A percentile compares a stretch with the other conserved stretches of the same genome.
Evolutionary conservation across 1,284 basidiomycete genomes (phyloP).

Genomic region (Microbotryum silenes-acaulis): DNA sequence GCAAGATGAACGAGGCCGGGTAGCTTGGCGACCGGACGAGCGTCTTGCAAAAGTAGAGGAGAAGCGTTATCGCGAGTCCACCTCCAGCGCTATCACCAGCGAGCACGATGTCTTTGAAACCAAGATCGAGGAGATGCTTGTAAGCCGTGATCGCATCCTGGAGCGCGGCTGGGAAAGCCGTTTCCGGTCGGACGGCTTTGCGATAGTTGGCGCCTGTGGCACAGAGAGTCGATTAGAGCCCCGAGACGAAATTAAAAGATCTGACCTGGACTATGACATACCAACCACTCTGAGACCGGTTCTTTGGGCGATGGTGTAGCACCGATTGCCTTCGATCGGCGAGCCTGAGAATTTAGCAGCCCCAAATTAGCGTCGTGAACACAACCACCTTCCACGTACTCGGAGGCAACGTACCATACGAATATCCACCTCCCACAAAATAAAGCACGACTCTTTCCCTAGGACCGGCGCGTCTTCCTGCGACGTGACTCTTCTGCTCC

Average conservation of each 20-base stretch:
- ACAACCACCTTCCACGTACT: neutral
- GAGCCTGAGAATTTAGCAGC: slow-evolving; percentile 8
- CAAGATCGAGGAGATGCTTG: slow-evolving; percentile 26
- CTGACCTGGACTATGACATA: neutral
- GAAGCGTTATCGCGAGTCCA: slow-evolving; percentile 23
- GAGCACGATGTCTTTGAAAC: slow-evolving; percentile 28
- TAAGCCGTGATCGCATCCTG: slow-evolving; percentile 33
- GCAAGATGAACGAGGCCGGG: slow-evolving; percentile 15
- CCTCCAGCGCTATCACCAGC: slow-evolving; percentile 33
- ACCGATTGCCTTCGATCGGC: slow-evolving; percentile 27
- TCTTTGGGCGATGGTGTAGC: slow-evolving; percentile 27
- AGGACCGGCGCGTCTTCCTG: neutral
- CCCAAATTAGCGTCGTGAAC: neutral
- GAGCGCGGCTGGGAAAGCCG: slow-evolving; percentile 29
- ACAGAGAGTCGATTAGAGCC: neutral
- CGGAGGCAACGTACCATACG: slow-evolving; percentile 6
- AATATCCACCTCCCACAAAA: slow-evolving; percentile 31
- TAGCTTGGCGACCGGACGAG: neutral
- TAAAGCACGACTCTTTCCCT: slow-evolving; percentile 27
- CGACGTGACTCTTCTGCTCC: neutral
- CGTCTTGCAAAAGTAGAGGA: slow-evolving; percentile 26
- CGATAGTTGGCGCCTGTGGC: slow-evolving; percentile 32
- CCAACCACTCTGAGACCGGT: slow-evolving; percentile 21
- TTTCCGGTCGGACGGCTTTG: slow-evolving; percentile 10
- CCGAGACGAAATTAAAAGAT: neutral